phyloP scores from a whole-genome alignment of 768 basidiomycete species.

The Leucocoprinus birnbaumii region DNA sequence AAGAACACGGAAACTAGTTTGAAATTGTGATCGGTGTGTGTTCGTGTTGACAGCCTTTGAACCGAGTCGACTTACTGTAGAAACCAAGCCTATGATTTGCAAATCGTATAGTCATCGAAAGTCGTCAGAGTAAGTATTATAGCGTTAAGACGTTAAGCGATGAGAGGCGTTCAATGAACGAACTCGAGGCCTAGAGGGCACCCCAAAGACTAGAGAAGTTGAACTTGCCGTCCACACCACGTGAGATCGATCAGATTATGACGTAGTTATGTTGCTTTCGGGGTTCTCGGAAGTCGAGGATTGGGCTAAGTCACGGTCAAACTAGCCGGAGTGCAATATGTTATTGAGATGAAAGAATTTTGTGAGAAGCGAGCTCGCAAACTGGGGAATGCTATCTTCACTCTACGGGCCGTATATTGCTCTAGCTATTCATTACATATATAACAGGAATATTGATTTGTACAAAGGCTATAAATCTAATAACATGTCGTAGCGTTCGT shows the following conservation, averaged over 20 bases:
- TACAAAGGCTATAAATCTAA: not conserved
- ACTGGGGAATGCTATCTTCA: too few relatives aligned
- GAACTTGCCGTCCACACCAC: not conserved
- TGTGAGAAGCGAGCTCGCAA: too few relatives aligned
- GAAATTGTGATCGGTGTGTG: constrained; percentile 2
- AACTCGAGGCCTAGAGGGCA: not conserved
- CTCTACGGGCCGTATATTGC: not conserved
- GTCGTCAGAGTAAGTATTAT: not conserved
- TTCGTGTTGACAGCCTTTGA: not conserved
- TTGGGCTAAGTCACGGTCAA: too few relatives aligned
- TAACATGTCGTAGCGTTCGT: constrained; percentile 8
- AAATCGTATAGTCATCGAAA: constrained; percentile 59
- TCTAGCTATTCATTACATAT: constrained; percentile 4
- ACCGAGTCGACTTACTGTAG: constrained; percentile 38
- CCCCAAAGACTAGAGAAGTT: not conserved
- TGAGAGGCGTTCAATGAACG: not conserved
- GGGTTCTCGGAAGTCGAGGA: too few relatives aligned
- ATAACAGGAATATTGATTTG: not conserved
- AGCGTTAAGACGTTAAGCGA: not conserved
- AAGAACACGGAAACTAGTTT: constrained; percentile 39
- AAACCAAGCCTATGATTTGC: constrained; percentile 49
- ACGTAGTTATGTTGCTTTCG: too few relatives aligned
- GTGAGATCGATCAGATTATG: not conserved
- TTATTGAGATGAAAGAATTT: too few relatives aligned
- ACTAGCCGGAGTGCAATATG: too few relatives aligned